A percentile compares a stretch with the other conserved stretches of the same genome.
These are phyloP conservation scores for Yamadazyma aaseri DNA, from an alignment of 1,139 yeast genomes.

Conservation along the genomic window DNA sequence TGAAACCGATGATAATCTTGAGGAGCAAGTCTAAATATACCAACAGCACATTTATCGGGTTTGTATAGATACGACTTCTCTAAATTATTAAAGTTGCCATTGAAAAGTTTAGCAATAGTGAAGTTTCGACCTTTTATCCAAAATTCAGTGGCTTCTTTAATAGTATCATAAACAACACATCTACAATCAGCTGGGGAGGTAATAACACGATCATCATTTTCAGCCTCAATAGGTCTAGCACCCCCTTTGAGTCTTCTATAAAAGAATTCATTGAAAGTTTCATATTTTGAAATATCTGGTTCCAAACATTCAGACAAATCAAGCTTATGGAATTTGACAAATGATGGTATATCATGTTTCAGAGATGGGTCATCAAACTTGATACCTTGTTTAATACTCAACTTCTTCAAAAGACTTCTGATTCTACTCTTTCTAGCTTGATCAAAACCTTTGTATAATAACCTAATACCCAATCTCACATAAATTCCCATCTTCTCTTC, in stretches of 20 bases:
- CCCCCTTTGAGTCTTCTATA: conserved; percentile 73
- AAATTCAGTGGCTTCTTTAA: conserved; percentile 64
- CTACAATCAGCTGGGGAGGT: conserved; percentile 91
- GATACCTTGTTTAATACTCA: conserved; percentile 78
- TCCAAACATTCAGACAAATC: conserved; percentile 67
- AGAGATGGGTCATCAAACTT: conserved; percentile 77
- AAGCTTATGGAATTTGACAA: conserved; percentile 76
- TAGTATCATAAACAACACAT: conserved; percentile 64
- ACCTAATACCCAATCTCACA: conserved; percentile 81
- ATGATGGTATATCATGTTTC: conserved; percentile 65
- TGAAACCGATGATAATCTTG: conserved; percentile 97
- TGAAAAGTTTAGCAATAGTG: conserved; percentile 63
- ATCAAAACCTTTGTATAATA: conserved; percentile 74
- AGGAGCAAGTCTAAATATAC: conserved; percentile 87
- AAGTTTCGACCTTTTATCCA: conserved; percentile 93
- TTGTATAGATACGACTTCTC: conserved; percentile 42
- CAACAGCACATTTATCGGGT: conserved; percentile 55
- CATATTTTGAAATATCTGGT: conserved; percentile 49
- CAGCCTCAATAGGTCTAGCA: conserved; percentile 68
- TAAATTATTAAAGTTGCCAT: conserved; percentile 51
- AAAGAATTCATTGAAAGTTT: conserved; percentile 85
- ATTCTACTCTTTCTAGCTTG: conserved; percentile 55
- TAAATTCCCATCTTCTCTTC: conserved; percentile 93
- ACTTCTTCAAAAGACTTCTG: conserved; percentile 54
- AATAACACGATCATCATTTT: conserved; percentile 45